Evolutionary conservation across 441 rosid genomes (phyloP).

Genomic region (Cnidoscolus chayamansa): DNA sequence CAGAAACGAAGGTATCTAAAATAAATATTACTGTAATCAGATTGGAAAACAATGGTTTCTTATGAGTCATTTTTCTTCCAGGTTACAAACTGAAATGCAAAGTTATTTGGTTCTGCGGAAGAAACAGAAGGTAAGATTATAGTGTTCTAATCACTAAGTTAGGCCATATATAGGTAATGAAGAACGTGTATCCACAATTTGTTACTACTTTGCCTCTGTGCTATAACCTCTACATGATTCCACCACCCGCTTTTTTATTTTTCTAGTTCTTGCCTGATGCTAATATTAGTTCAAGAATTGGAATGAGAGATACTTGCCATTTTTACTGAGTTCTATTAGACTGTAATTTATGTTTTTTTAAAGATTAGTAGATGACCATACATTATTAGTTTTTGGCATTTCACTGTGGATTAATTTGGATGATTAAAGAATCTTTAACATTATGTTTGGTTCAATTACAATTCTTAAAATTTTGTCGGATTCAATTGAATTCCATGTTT

Average conservation of each 20-base stretch:
- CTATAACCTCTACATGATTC: not conserved
- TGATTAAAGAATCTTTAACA: not conserved
- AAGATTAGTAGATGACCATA: not conserved
- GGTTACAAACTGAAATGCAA: constrained; percentile 78
- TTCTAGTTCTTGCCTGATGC: not conserved
- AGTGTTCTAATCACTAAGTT: not conserved
- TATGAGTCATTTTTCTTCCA: constrained; percentile 31
- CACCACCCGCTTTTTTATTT: not conserved
- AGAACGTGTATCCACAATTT: not conserved
- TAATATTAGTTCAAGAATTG: not conserved
- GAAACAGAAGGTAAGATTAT: constrained; percentile 60
- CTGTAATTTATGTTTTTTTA: not conserved
- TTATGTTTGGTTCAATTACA: too few relatives aligned
- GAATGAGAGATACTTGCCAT: not conserved
- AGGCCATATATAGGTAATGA: not conserved
- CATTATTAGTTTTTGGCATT: not conserved
- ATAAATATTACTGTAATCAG: constrained; percentile 21
- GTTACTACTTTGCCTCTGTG: constrained; percentile 5
- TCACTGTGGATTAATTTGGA: not conserved
- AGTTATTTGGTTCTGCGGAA: constrained; percentile 54
- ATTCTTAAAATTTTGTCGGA: too few relatives aligned
- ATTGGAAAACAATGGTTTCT: constrained; percentile 13
- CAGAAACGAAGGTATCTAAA: constrained; percentile 68
- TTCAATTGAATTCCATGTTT: too few relatives aligned
- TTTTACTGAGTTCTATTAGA: not conserved